Evolutionary conservation across 805 yeast genomes (phyloP), one percentile per base, ranked within the genome.

Genomic region (Candida nitratophila): DNA sequence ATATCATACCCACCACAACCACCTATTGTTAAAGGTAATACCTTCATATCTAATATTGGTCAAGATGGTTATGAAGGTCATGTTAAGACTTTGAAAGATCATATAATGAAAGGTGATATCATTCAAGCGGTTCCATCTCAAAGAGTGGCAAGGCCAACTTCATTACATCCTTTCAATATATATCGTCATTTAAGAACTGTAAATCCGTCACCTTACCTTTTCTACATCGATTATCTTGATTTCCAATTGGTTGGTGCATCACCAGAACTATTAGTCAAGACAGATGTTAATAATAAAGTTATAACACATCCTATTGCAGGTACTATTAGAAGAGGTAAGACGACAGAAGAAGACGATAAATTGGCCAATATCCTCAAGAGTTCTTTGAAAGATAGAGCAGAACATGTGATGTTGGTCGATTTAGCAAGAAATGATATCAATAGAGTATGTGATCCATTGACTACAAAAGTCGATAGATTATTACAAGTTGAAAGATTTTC

Each of bases 121-220:
- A 86, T 93, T 67, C 99, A 93, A 66, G 96, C 96, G 1, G 99
- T 93, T 21, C 99, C 99, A 6, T 90, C 97, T 1, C 99, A 93
- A 70, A 77, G 99, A 59, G 89, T 93, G 24, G 87, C 95, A 5
- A 81, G 97, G 64, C 96, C 96, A 32, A 93, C 99, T 0, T 80
- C 89, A 3, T 70, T 93, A 54, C 98, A 93, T 63, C 98, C 99
- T 2, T 93, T 93, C 75, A 93, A 93, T 66, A 85, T 93, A 39
- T 93, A 91, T 68, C 83, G 95, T 53, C 97, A 91, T 59, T 73
- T 93, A 55, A 77, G 99, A 60, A 85, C 96, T 0, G 97, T 93
- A 40, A 93, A 93, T 65, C 99, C 99, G 11, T 88, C 97, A 2
- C 99, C 99, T 24, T 93, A 93, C 63, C 74, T 93, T 73, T 93